Evolutionary conservation across 2,329 filamentous ascomycete genomes (phyloP), one percentile per base, ranked within the genome.

Genomic region (Penicillium expansum): DNA sequence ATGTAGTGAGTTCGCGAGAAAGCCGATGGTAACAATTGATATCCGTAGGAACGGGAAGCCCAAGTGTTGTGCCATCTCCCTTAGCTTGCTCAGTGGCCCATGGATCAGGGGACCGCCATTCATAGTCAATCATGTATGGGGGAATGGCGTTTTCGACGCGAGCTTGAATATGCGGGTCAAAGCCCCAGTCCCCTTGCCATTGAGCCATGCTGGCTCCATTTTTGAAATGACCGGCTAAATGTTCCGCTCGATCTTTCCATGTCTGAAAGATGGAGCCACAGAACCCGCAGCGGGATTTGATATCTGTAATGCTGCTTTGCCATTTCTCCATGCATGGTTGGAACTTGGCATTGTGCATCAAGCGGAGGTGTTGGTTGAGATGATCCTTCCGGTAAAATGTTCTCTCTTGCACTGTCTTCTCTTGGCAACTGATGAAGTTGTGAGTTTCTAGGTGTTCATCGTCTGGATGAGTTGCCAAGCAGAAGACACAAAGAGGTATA

Each of bases 341-440:
- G 68, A 85, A 79, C 60, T 82, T 83, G 62, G 80, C 81, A 58
- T 79, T 77, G 65, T 86, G 84, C 77, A 86, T 84, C 52, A 86
- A 72, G 35, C 83, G 78, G 32, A 86, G 70, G 67, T 86, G 84
- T 64, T 86, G 84, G 48, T 83, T 79, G 13, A 86, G 76, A 64
- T 86, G 84, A 63, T 86, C 84, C 68, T 86, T 86, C 27, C 84
- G 76, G 64, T 83, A 86, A 67, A 86, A 86, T 0, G 82, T 86
- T 35, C 84, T 78, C 55, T 85, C 82, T 44, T 84, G 80, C 1
- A 80, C 61, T 4, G 82, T 82, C 67, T 86, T 86, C 61, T 86
- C 83, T 62, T 83, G 81, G 64, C 85, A 87, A 29, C 77, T 75
- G 33, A 74, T 73, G 67, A 83, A 84, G 61, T 86, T 84, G 72